Conservation (phyloP, 139 green algal species). For the Penium margaritaceum region DNA sequence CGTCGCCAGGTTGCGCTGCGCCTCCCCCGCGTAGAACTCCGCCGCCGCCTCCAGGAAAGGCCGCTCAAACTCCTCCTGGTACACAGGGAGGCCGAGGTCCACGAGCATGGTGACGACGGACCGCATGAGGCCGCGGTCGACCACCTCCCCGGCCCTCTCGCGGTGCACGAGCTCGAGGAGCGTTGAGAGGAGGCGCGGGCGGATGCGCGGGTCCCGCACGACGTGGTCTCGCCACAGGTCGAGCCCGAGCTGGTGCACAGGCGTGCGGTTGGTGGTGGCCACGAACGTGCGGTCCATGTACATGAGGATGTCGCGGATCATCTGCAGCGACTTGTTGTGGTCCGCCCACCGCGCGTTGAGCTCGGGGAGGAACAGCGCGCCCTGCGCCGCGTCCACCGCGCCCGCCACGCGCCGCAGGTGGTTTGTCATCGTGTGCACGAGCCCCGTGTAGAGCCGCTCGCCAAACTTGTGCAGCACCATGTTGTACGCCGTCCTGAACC, state of each 20-base stretch:
- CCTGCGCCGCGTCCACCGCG: conserved; percentile 64
- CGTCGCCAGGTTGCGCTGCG: conserved; percentile 64
- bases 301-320: conserved; percentile 98
- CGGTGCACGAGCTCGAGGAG: conserved; percentile 64
- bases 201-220: conserved; percentile 65
- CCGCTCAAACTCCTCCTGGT: conserved; percentile 80
- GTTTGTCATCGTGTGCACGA: conserved; percentile 63
- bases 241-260: conserved; percentile 83
- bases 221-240: conserved; percentile 85
- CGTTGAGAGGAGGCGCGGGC: conserved; percentile 61
- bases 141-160: conserved; percentile 77
- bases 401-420: conserved; percentile 68
- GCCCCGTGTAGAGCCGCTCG: conserved; percentile 85
- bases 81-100: conserved; percentile 74
- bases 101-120: conserved; percentile 81
- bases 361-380: conserved; percentile 73
- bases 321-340: conserved; percentile 88
- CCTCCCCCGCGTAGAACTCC: conserved; percentile 82
- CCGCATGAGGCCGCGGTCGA: conserved; percentile 70
- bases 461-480: too few species aligned
- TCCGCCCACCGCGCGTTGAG: conserved; percentile 69
- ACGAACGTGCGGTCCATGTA: conserved; percentile 99
- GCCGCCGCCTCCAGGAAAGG: conserved; percentile 71
- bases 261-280: conserved; percentile 72
- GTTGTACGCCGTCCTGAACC: too few species aligned